phyloP scores from a whole-genome alignment of 179 eudicot genomes.

The Amaranthus tricolor region DNA sequence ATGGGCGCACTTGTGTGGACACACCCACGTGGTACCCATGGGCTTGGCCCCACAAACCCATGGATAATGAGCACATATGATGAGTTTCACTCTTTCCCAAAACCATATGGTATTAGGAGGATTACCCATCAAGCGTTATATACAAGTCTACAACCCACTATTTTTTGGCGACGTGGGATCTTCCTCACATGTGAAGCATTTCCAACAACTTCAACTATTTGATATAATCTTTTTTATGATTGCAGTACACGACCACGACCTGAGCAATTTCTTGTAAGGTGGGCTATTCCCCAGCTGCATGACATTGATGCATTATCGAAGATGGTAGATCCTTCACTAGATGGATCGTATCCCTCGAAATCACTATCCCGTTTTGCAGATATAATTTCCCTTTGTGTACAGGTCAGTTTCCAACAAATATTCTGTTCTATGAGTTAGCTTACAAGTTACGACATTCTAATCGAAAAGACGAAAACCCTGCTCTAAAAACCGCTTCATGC shows the following conservation, averaged over 20 bases:
- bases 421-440: background rate
- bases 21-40: too few relatives aligned
- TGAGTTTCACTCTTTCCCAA: too few relatives aligned
- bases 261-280: conserved; percentile 77
- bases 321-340: conserved; percentile 86
- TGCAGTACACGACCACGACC: conserved; percentile 69
- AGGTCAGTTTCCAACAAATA: conserved; percentile 37
- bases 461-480: background rate
- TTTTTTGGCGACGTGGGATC: too few relatives aligned
- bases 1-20: too few relatives aligned
- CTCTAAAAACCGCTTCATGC: background rate
- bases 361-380: conserved; percentile 91
- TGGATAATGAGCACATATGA: too few relatives aligned
- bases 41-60: too few relatives aligned
- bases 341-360: conserved; percentile 68
- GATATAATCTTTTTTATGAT: conserved; percentile 1
- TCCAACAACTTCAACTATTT: too few relatives aligned
- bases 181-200: too few relatives aligned
- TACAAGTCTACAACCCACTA: too few relatives aligned
- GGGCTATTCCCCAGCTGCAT: conserved; percentile 82
- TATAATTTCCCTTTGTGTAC: conserved; percentile 84
- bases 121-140: too few relatives aligned
- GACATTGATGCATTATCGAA: conserved; percentile 82
- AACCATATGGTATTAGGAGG: too few relatives aligned
- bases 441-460: background rate